phyloP scores from a whole-genome alignment of 2,329 filamentous ascomycete species.

The Lasiodiplodia hormozganensis region DNA sequence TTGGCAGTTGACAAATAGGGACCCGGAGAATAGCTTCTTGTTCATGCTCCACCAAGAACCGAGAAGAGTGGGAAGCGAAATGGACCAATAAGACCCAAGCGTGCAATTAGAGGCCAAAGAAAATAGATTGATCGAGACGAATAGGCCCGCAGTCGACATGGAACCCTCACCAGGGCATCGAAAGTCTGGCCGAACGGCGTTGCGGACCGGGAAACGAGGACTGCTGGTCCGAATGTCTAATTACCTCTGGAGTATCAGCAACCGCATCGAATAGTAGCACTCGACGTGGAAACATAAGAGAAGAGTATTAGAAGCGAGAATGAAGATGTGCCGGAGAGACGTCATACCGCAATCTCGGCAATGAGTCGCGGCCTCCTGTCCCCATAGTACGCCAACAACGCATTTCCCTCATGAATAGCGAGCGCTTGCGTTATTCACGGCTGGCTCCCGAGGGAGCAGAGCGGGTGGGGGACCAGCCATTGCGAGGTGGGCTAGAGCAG shows the following conservation, averaged over 20 bases:
- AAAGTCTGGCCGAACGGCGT: neutral
- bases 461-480: constrained; percentile 7
- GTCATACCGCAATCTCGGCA: constrained; percentile 28
- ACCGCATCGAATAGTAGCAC: neutral
- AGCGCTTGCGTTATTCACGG: constrained; percentile 14
- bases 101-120: constrained; percentile 9
- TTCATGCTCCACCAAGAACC: constrained; percentile 14
- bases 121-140: constrained; percentile 9
- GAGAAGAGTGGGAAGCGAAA: constrained; percentile 21
- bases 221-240: neutral
- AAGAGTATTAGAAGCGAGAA: constrained; percentile 19
- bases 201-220: constrained; percentile 12
- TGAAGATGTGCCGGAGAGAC: constrained; percentile 21
- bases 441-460: constrained; percentile 11
- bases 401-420: constrained; percentile 23
- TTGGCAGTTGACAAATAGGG: constrained; percentile 9
- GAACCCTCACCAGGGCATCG: neutral
- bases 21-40: neutral
- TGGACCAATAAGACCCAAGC: constrained; percentile 20
- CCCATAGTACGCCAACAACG: constrained; percentile 5
- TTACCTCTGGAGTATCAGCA: constrained; percentile 6
- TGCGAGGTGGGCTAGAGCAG: constrained; percentile 25
- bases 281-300: constrained; percentile 1
- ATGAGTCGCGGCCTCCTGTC: constrained; percentile 15
- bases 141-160: constrained; percentile 13